A percentile compares a stretch with the other conserved stretches of the same genome.
phyloP scores from a whole-genome alignment of 257 asterid genomes.

The Ballota nigra region DNA sequence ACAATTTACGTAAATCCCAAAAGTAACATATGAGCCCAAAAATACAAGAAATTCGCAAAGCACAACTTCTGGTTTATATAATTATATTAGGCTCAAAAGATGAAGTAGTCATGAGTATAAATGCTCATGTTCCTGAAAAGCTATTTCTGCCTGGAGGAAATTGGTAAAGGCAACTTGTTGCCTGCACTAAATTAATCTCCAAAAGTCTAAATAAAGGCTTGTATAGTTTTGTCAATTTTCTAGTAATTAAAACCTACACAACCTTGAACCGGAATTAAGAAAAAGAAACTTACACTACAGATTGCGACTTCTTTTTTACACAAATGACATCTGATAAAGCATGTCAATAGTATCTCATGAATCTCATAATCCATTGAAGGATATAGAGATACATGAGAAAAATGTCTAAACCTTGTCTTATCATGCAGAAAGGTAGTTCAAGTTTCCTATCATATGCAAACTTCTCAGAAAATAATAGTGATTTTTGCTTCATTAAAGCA shows the following conservation, averaged over 20 bases:
- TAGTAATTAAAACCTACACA: background rate
- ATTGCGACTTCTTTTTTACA: background rate
- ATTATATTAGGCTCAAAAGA: background rate
- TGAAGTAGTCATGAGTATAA: background rate
- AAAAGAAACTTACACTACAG: background rate
- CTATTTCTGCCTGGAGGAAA: background rate
- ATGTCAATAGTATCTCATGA: slow-evolving; percentile 4
- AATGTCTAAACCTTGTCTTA: slow-evolving; percentile 5
- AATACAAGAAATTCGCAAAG: slow-evolving; percentile 4
- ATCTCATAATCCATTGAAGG: background rate
- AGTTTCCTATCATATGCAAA: background rate
- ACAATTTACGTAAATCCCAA: slow-evolving; percentile 8
- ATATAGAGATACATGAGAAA: background rate
- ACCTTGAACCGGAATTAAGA: background rate
- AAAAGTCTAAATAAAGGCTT: background rate
- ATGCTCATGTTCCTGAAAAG: background rate
- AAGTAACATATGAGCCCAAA: slow-evolving; percentile 9
- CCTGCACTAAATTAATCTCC: slow-evolving; percentile 9
- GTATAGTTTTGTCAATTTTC: background rate
- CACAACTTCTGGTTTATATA: background rate
- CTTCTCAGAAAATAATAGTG: background rate
- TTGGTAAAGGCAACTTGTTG: slow-evolving; percentile 7
- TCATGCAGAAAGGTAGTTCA: background rate
- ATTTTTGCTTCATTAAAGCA: background rate
- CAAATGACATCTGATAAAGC: background rate